Percentiles rank a stretch among this genome's conserved stretches.
Conservation (phyloP, 2,329 filamentous ascomycete species). For the Diaporthe citrichinensis region DNA sequence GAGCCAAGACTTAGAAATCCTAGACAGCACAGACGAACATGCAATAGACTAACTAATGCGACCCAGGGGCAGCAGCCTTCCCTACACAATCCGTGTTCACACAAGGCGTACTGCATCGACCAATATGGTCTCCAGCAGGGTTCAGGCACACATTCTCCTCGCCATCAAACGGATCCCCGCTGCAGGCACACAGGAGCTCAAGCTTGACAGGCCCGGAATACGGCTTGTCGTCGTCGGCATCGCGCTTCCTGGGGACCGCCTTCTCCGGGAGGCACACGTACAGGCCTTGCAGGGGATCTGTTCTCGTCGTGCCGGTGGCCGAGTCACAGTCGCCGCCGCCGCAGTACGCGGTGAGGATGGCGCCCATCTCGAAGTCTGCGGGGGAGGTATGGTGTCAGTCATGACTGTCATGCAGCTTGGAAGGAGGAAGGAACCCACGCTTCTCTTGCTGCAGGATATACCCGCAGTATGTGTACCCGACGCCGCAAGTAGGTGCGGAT, state of each 20-base stretch:
- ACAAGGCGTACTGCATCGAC: slow-evolving; percentile 39
- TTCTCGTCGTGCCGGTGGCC: slow-evolving; percentile 34
- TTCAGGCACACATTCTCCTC: slow-evolving; percentile 40
- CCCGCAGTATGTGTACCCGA: slow-evolving; percentile 42
- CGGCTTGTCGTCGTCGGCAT: slow-evolving; percentile 18
- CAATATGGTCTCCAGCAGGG: slow-evolving; percentile 39
- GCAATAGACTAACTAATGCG: background rate
- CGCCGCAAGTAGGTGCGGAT: slow-evolving; percentile 31
- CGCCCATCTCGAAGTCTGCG: slow-evolving; percentile 37
- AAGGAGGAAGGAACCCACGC: background rate
- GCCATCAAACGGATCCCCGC: slow-evolving; percentile 30
- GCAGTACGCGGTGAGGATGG: slow-evolving; percentile 42
- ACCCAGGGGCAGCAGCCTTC: background rate
- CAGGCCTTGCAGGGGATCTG: slow-evolving; percentile 39
- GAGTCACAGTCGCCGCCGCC: slow-evolving; percentile 37
- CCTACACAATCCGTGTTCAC: background rate
- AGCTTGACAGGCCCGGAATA: slow-evolving; percentile 41
- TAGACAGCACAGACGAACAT: background rate
- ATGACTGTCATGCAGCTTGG: too few species aligned
- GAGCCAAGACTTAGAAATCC: background rate
- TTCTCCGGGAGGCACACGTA: slow-evolving; percentile 38
- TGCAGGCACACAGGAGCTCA: slow-evolving; percentile 41
- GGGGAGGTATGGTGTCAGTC: background rate
- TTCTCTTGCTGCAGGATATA: slow-evolving; percentile 41
- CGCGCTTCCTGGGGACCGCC: slow-evolving; percentile 36